Base-by-base conservation (phyloP, 331 rosid species). In the Acacia pycnantha region DNA sequence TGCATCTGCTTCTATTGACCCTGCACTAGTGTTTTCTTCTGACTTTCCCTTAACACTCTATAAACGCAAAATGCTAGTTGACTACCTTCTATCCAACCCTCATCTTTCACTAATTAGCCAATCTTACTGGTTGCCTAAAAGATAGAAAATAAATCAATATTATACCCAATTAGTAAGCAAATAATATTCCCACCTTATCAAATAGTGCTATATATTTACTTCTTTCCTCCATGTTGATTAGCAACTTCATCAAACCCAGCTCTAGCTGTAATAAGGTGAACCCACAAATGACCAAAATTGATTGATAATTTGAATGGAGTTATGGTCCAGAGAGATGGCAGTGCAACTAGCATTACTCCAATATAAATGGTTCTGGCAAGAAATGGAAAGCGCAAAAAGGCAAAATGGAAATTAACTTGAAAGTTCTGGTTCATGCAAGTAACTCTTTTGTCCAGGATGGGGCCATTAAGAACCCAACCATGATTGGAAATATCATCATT, bases 401-500 rank as follows among this genome's bases (percentile, higher is more conserved):
- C 33, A 29, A 54, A 77, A 44, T 71, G 50, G 56, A 15, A 69
- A 77, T 70, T 65, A 27, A 47, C 75, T 62, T 72, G 76, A 44
- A 78, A 74, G n/a, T 79, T 74, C 43, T 74, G 62, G 61, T 67
- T 48, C 68, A 48, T 56, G 67, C 61, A 21, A 71, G 62, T 81
- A 77, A 77, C 76, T 43, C 64, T 74, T 84, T 65, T 33, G n/a
- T 75, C 69, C 59, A 24, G 73, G 61, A 66, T 68, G 82, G 84
- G 71, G 44, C 53, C 76, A 1, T 54, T 19, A 54, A 21, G 12
- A 21, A 8, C 24, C 24, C 62, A 19, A 54, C 62, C 62, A 21
- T 54, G 12, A 54, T 51, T 21, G 27, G 62, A 21, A 54, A n/a
- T 18, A 51, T 51, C 58, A 51, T 80, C 29, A 73, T 47, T 80